These are phyloP conservation scores for Carnegiea gigantea DNA, from an alignment of 179 eudicot species.

Conservation along the genomic window DNA sequence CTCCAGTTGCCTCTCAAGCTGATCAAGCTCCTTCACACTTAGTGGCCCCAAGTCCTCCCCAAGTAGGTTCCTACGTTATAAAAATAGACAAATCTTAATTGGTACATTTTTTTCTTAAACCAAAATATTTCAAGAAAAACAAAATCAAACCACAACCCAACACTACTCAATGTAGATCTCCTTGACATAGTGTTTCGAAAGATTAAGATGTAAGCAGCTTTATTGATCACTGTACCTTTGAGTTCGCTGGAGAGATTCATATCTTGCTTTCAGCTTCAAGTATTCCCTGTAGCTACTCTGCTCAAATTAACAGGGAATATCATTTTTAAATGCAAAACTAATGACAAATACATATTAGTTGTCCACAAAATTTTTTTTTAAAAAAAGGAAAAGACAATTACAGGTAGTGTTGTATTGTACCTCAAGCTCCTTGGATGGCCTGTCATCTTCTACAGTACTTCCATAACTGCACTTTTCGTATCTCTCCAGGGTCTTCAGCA, in stretches of 20 bases:
- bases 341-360: background rate
- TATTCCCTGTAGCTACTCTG: slow-evolving; percentile 88
- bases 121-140: background rate
- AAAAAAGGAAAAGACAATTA: background rate
- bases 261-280: slow-evolving; percentile 62
- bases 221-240: slow-evolving; percentile 51
- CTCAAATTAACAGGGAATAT: slow-evolving; percentile 17
- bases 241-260: slow-evolving; percentile 71
- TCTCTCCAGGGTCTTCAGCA: slow-evolving; percentile 85
- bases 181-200: background rate
- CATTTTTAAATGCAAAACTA: too few species aligned
- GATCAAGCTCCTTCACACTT: slow-evolving; percentile 88
- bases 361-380: background rate
- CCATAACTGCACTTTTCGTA: slow-evolving; percentile 85
- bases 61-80: slow-evolving; percentile 55
- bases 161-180: background rate
- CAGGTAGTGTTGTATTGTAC: slow-evolving; percentile 26
- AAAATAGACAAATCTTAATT: background rate
- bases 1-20: slow-evolving; percentile 80
- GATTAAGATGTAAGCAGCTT: background rate
- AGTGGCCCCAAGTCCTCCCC: slow-evolving; percentile 86
- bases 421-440: slow-evolving; percentile 71
- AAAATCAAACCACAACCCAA: background rate
- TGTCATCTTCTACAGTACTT: slow-evolving; percentile 48
- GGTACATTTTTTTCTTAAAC: background rate